Evolutionary conservation across 1,284 basidiomycete genomes (phyloP).

Genomic region (Malassezia caprae): DNA sequence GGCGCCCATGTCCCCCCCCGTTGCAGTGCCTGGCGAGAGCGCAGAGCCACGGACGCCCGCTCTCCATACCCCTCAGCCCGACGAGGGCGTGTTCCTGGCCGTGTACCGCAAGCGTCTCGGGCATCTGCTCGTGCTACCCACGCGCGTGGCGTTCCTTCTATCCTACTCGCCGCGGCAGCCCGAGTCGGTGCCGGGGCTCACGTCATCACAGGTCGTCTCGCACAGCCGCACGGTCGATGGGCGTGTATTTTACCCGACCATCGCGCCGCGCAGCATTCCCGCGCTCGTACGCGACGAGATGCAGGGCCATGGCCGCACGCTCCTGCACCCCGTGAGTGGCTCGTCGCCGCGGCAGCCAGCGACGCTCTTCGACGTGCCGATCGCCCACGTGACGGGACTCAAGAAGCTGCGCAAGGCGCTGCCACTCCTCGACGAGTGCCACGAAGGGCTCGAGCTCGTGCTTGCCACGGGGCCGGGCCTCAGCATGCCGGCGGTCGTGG

Average conservation of each 20-base stretch:
- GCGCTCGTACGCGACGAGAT: slow-evolving; percentile 10
- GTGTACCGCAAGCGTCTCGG: slow-evolving; percentile 17
- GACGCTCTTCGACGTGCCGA: slow-evolving; percentile 8
- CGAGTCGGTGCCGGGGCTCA: neutral
- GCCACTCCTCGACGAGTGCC: slow-evolving; percentile 8
- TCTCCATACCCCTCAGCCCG: neutral
- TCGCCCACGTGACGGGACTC: neutral
- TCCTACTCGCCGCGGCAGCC: slow-evolving; percentile 6
- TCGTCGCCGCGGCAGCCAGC: neutral
- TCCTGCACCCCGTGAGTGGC: neutral
- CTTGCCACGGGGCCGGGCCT: neutral
- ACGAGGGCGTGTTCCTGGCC: slow-evolving; percentile 10
- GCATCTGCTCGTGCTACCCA: slow-evolving; percentile 15
- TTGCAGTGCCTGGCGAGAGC: too few relatives aligned
- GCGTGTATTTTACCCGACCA: slow-evolving; percentile 9
- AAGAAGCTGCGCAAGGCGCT: slow-evolving; percentile 15
- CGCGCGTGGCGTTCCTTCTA: slow-evolving; percentile 13
- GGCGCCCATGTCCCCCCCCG: neutral
- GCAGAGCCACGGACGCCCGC: neutral
- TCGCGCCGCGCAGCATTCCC: neutral
- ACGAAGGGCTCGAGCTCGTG: slow-evolving; percentile 17
- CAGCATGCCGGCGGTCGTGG: slow-evolving; percentile 5
- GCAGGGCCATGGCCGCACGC: neutral
- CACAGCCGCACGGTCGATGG: slow-evolving; percentile 9
- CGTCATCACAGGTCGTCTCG: neutral